These are phyloP conservation scores for Cryptococcus wingfieldii DNA, from an alignment of 1,284 basidiomycete genomes.

Conservation along the genomic window DNA sequence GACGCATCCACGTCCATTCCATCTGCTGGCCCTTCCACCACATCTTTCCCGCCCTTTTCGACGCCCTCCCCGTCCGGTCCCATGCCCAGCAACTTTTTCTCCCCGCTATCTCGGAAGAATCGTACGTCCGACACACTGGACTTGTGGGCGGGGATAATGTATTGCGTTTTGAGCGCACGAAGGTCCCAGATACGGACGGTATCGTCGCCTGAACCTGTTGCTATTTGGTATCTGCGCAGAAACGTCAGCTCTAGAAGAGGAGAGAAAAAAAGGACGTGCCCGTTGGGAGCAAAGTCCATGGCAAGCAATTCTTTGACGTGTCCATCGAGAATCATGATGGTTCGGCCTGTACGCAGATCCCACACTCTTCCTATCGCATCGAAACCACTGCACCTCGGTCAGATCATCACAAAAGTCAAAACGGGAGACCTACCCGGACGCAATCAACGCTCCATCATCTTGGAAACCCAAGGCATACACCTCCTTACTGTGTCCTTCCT, in stretches of 20 bases:
- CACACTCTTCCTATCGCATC: constrained; percentile 96
- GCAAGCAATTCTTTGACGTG: constrained; percentile 91
- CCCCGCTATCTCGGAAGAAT: constrained; percentile 65
- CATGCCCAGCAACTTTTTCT: constrained; percentile 35
- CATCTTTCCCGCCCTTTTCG: constrained; percentile 29
- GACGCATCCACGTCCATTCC: constrained; percentile 47
- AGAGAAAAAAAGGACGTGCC: constrained; percentile 54
- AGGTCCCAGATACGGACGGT: constrained; percentile 99
- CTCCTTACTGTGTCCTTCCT: constrained; percentile 97
- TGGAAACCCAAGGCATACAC: constrained; percentile 95
- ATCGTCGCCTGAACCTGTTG: constrained; percentile 93
- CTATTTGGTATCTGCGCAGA: constrained; percentile 77
- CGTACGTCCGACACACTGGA: constrained; percentile 92
- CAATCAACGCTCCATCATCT: constrained; percentile 84
- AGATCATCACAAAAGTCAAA: neutral
- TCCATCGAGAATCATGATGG: constrained; percentile 96
- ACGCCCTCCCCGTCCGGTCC: constrained; percentile 6
- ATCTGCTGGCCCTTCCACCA: constrained; percentile 31
- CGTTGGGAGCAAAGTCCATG: constrained; percentile 91
- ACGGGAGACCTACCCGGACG: constrained; percentile 68
- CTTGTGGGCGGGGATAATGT: constrained; percentile 93
- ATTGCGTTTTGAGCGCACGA: constrained; percentile 81
- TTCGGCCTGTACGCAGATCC: constrained; percentile 91
- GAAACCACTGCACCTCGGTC: constrained; percentile 62
- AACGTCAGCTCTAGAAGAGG: neutral